These are phyloP conservation scores for Pythium graminicola DNA, from an alignment of 352 stramenopile species.

Conservation along the genomic window DNA sequence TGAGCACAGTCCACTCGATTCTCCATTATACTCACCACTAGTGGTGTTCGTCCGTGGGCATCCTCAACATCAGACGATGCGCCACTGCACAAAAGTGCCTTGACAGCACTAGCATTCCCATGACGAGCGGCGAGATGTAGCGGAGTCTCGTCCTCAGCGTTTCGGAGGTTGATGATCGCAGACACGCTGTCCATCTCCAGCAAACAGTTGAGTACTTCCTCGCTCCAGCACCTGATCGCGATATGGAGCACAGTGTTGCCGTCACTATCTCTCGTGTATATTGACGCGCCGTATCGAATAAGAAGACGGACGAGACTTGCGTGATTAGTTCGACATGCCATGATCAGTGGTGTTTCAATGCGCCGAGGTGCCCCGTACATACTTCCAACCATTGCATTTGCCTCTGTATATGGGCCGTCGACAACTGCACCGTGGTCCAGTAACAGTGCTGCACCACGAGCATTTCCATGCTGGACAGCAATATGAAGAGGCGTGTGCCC, in stretches of 20 bases:
- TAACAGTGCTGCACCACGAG: constrained; percentile 30
- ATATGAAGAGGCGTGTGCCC: constrained; percentile 44
- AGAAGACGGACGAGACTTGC: constrained; percentile 40
- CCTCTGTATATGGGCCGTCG: constrained; percentile 12
- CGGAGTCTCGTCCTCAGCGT: constrained; percentile 83
- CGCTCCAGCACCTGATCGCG: constrained; percentile 69
- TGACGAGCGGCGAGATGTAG: constrained; percentile 78
- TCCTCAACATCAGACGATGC: constrained; percentile 45
- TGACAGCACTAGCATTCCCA: constrained; percentile 36
- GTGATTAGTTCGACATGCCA: constrained; percentile 39
- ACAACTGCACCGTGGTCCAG: constrained; percentile 45
- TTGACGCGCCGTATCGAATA: constrained; percentile 39
- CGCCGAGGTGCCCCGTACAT: neutral
- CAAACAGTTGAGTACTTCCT: constrained; percentile 70
- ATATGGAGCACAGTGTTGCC: constrained; percentile 86
- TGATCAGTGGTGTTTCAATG: constrained; percentile 35
- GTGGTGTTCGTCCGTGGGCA: constrained; percentile 43
- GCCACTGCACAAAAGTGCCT: constrained; percentile 34
- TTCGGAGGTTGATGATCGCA: constrained; percentile 79
- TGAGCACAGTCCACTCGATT: constrained; percentile 63
- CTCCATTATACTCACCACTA: constrained; percentile 66
- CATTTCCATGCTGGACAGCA: constrained; percentile 44
- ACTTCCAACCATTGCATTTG: neutral
- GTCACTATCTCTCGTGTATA: constrained; percentile 70
- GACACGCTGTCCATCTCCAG: constrained; percentile 46